Percentiles rank a stretch among this genome's conserved stretches.
Evolutionary conservation across 768 basidiomycete species (phyloP).

Genomic region (Bullera alba): DNA sequence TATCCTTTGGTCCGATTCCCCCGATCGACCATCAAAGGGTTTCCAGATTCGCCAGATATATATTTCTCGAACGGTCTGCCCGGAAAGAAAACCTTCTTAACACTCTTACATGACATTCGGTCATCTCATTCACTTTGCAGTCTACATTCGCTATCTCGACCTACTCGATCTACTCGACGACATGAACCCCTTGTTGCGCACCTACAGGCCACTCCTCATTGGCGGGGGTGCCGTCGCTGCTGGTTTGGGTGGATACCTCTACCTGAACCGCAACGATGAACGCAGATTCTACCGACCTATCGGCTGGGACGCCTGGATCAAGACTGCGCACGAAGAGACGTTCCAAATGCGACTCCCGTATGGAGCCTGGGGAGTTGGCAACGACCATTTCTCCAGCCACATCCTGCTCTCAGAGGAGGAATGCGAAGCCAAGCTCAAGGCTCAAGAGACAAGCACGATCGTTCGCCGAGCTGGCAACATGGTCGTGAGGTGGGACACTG

Average conservation of each 20-base stretch:
- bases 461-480: conserved; percentile 25
- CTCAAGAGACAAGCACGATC: conserved; percentile 11
- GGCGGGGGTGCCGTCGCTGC: not conserved
- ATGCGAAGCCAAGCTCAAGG: conserved; percentile 21
- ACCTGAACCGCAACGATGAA: not conserved
- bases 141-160: too few species aligned
- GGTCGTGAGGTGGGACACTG: conserved; percentile 56
- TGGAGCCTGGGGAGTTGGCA: not conserved
- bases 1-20: too few species aligned
- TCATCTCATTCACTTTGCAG: too few species aligned
- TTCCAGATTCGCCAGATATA: too few species aligned
- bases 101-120: too few species aligned
- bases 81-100: too few species aligned
- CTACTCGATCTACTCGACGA: too few species aligned
- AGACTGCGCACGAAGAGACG: not conserved
- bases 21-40: too few species aligned
- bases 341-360: not conserved
- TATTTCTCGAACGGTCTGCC: too few species aligned
- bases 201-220: not conserved
- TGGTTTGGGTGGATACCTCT: not conserved
- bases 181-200: not conserved
- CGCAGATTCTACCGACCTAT: not conserved
- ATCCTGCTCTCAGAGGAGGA: conserved; percentile 8
- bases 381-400: not conserved
- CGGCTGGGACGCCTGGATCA: not conserved